Base-by-base conservation (phyloP, 1,284 basidiomycete genomes). In the Phellopilus nigrolimitatus region DNA sequence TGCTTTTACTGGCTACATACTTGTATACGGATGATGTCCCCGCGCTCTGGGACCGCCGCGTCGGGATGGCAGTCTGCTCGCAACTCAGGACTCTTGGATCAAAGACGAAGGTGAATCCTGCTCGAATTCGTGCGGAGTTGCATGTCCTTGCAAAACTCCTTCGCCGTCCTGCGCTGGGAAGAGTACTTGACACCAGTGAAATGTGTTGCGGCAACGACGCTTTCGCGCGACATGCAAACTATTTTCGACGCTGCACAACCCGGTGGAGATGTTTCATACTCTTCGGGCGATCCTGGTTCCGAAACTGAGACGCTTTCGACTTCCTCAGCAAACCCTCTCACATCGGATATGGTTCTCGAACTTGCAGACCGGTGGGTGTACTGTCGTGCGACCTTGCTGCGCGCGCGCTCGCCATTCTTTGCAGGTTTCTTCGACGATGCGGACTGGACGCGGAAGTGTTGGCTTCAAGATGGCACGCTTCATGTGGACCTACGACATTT, bases 401-500 rank as follows among this genome's bases (percentile, higher is more conserved):
- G 91, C 1, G 81, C 91, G 0, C 79, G 95, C 2, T 95, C 88
- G 38, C 78, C 82, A 1, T 90, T 97, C 64, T 97, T 98, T 63
- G 72, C 82, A 4, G 79, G 80, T n/a, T 86, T 99, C 66, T 93
- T 95, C 64, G 82, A 83, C 44, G 84, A 93, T 59, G 72, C 75
- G 21, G 90, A 84, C 36, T 98, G 95, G 93, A 52, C 89, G 3
- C 62, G 58, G 17, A 71, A 74, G 19, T 75, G 89, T 8, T 78
- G 80, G 73, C 73, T 72, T n/a, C 58, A 62, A 7, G 71, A 79
- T 9, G 78, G 76, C 7, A 74, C 77, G 2, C 64, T 97, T 10
- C 67, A 68, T 1, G 67, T 98, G 40, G 71, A 91, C 58, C 73
- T 97, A 73, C 66, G 66, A 43, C 93, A 97, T 68, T 61, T 93